Evolutionary conservation across 805 yeast genomes (phyloP).

Genomic region (Candida boleticola): DNA sequence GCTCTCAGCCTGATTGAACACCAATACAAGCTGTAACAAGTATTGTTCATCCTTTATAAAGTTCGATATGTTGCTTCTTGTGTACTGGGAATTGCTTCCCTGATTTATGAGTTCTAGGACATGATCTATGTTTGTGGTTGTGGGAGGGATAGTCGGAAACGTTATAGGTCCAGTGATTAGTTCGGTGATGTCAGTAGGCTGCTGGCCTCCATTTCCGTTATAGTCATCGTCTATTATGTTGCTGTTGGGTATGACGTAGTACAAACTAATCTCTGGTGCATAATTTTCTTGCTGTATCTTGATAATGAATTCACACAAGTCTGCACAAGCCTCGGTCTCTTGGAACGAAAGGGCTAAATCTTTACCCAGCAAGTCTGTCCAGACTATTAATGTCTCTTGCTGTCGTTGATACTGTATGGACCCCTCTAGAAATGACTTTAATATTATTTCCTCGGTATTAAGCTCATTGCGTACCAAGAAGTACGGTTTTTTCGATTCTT

Average conservation of each 20-base stretch:
- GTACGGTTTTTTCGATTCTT: constrained; percentile 44
- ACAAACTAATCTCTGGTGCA: constrained; percentile 65
- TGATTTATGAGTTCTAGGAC: constrained; percentile 58
- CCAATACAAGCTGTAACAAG: constrained; percentile 46
- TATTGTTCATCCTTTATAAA: constrained; percentile 56
- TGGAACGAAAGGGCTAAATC: constrained; percentile 91
- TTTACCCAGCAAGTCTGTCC: constrained; percentile 76
- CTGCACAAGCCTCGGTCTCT: constrained; percentile 85
- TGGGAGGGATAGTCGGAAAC: constrained; percentile 56
- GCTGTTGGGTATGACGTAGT: constrained; percentile 54
- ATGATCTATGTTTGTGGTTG: constrained; percentile 47
- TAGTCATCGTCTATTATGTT: constrained; percentile 34
- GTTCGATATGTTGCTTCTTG: constrained; percentile 57
- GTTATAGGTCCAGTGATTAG: constrained; percentile 76
- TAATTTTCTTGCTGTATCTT: constrained; percentile 55
- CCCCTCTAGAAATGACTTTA: constrained; percentile 70
- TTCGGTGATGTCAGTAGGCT: constrained; percentile 60
- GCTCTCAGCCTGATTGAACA: constrained; percentile 58
- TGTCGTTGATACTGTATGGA: constrained; percentile 85
- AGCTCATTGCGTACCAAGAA: constrained; percentile 73
- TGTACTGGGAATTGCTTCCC: constrained; percentile 59
- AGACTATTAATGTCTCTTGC: constrained; percentile 89
- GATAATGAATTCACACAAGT: constrained; percentile 76
- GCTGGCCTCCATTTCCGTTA: constrained; percentile 17
- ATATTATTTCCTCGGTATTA: constrained; percentile 53